phyloP scores from a whole-genome alignment of 116 monocot genomes.

The Trichopus zeylanicus region DNA sequence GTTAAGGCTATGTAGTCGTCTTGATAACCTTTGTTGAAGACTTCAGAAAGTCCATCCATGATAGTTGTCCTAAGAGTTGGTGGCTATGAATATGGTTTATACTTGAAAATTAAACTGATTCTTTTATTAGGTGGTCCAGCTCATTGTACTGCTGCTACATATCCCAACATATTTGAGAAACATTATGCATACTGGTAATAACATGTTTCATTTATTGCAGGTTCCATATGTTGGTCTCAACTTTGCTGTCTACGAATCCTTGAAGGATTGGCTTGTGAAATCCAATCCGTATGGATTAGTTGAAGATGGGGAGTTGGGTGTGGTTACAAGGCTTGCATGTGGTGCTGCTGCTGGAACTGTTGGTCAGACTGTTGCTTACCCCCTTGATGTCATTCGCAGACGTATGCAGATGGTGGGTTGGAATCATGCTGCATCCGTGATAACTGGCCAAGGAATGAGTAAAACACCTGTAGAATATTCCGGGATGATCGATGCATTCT shows the following conservation, averaged over 20 bases:
- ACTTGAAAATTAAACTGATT: too few species aligned
- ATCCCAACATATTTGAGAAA: too few species aligned
- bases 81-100: too few species aligned
- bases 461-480: conserved; percentile 63
- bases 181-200: too few species aligned
- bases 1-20: too few species aligned
- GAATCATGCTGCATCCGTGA: conserved; percentile 76
- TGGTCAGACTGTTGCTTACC: conserved; percentile 98
- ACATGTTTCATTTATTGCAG: too few species aligned
- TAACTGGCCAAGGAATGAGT: conserved; percentile 51
- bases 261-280: conserved; percentile 79
- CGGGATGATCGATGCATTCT: conserved; percentile 96
- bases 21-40: too few species aligned
- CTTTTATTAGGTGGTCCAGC: too few species aligned
- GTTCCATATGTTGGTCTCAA: conserved; percentile 98
- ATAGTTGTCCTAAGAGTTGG: too few species aligned
- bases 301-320: conserved; percentile 60
- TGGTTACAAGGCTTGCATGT: conserved; percentile 73
- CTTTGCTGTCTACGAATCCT: conserved; percentile 90
- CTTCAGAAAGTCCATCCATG: too few species aligned
- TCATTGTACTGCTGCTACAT: too few species aligned
- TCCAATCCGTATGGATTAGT: conserved; percentile 60
- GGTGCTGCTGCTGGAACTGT: conserved; percentile 94
- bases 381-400: conserved; percentile 95
- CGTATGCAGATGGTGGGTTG: conserved; percentile 99